These are phyloP conservation scores for Pharus latifolius DNA, from an alignment of 176 grass and related monocot species.

Conservation along the genomic window DNA sequence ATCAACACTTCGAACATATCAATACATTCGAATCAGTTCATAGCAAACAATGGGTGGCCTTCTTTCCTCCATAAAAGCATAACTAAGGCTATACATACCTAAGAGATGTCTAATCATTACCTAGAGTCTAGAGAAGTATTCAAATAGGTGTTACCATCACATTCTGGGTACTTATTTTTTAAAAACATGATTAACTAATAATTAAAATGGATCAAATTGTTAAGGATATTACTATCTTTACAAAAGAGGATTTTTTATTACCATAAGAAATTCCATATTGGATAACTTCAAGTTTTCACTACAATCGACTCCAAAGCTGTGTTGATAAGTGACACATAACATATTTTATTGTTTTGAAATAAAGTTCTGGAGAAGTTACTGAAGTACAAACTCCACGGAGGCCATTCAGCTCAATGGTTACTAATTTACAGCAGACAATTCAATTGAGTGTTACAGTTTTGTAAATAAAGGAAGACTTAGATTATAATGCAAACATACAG, in stretches of 20 bases:
- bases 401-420: conserved; percentile 8
- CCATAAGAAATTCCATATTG: background rate
- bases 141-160: background rate
- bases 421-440: background rate
- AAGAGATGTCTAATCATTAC: background rate
- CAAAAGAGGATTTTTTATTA: no score
- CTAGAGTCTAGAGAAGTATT: background rate
- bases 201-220: background rate
- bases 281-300: background rate
- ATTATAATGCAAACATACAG: background rate
- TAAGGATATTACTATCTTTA: background rate
- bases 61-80: background rate
- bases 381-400: background rate
- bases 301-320: background rate
- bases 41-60: background rate
- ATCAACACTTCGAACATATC: no score
- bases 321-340: background rate
- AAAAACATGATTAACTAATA: background rate
- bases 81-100: background rate
- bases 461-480: background rate
- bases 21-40: no score
- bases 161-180: background rate
- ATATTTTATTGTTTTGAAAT: background rate
- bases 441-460: no score
- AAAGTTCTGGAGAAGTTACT: background rate